Conservation (phyloP, 2,329 filamentous ascomycete species). For the Huntiella omanensis region DNA sequence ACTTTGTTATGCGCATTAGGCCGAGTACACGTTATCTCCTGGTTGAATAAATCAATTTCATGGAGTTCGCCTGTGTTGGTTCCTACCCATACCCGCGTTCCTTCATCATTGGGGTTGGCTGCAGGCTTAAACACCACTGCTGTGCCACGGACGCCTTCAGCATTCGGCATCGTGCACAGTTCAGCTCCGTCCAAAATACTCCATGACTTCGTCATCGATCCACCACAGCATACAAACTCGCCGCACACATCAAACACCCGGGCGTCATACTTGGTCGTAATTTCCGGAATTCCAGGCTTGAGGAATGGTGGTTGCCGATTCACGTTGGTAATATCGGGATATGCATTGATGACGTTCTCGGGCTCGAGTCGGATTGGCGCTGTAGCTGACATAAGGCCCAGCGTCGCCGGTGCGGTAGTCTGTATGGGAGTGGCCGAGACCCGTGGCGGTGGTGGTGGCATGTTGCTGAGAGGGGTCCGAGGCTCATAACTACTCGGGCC, state of each 20-base stretch:
- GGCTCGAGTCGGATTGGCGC: constrained; percentile 20
- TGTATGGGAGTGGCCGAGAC: constrained; percentile 12
- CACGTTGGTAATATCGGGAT: constrained; percentile 66
- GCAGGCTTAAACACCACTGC: constrained; percentile 75
- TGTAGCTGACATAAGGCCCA: constrained; percentile 7
- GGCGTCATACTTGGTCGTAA: constrained; percentile 71
- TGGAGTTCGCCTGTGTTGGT: constrained; percentile 75
- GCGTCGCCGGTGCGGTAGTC: constrained; percentile 11
- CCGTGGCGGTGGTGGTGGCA: constrained; percentile 6
- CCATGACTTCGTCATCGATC: constrained; percentile 77
- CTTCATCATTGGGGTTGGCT: constrained; percentile 59
- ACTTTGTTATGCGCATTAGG: constrained; percentile 55
- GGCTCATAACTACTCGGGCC: constrained; percentile 2
- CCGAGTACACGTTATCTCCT: constrained; percentile 50
- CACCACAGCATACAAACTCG: constrained; percentile 69
- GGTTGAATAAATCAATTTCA: constrained; percentile 65
- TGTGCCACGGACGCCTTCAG: constrained; percentile 67
- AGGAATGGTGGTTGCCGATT: constrained; percentile 69
- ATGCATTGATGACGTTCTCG: constrained; percentile 39
- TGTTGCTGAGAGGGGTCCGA: background rate
- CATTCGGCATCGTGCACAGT: constrained; percentile 62
- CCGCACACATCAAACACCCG: constrained; percentile 77
- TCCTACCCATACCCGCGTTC: constrained; percentile 69
- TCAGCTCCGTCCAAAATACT: constrained; percentile 65
- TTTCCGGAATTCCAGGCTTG: constrained; percentile 53